A percentile compares a stretch with the other conserved stretches of the same genome.
phyloP scores from a whole-genome alignment of 1,139 yeast genomes.

The Saccharomyces pastorianus region DNA sequence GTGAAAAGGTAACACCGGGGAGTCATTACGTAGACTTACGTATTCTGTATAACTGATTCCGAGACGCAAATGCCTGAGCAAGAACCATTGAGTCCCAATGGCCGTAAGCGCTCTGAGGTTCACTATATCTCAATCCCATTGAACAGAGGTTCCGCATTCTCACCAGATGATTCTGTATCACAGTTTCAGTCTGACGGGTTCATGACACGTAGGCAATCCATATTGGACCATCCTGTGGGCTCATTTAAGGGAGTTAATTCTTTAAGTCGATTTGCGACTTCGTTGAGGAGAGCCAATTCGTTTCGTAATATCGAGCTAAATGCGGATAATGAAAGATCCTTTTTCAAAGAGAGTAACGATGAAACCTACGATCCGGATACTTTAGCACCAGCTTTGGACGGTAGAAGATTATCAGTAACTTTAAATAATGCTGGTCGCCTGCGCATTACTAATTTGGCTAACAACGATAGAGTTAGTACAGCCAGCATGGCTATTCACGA shows the following conservation, averaged over 20 bases:
- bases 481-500: constrained; percentile 13
- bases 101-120: constrained; percentile 12
- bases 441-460: constrained; percentile 7
- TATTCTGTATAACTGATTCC: background rate
- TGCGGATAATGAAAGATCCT: constrained; percentile 38
- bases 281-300: constrained; percentile 70
- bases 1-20: background rate
- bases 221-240: constrained; percentile 31
- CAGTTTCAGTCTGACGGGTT: constrained; percentile 7
- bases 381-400: constrained; percentile 57
- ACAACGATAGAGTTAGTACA: constrained; percentile 18
- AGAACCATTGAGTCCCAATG: constrained; percentile 3
- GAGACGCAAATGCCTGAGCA: background rate
- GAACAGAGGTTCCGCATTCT: constrained; percentile 15
- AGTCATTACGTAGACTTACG: background rate
- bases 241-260: constrained; percentile 59
- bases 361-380: constrained; percentile 66
- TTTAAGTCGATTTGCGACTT: constrained; percentile 67
- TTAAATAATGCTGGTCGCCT: constrained; percentile 21
- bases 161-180: constrained; percentile 8
- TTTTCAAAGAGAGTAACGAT: constrained; percentile 44
- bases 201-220: constrained; percentile 26
- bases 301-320: constrained; percentile 46
- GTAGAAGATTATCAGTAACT: constrained; percentile 51
- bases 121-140: constrained; percentile 32